phyloP scores from a whole-genome alignment of 208 protist species.

The Crithidia acanthocephali region DNA sequence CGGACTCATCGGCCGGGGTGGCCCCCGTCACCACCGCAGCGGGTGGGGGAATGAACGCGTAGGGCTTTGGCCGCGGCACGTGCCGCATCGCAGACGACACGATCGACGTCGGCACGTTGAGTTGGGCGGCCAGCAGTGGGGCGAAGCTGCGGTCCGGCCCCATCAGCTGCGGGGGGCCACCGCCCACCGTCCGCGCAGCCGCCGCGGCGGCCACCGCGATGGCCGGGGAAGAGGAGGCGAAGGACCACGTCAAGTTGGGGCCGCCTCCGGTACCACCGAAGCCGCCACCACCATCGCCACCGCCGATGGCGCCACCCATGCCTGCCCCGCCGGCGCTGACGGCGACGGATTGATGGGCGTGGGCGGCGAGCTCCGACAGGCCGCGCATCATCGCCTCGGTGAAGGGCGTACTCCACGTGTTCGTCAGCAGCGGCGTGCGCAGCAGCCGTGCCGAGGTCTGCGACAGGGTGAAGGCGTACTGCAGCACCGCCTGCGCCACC shows the following conservation, averaged over 20 bases:
- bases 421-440: slow-evolving; percentile 39
- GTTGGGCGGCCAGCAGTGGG: slow-evolving; percentile 15
- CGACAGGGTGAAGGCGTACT: slow-evolving; percentile 57
- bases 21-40: slow-evolving; percentile 41
- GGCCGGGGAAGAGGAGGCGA: slow-evolving; percentile 8
- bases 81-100: slow-evolving; percentile 14
- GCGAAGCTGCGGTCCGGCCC: slow-evolving; percentile 9
- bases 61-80: slow-evolving; percentile 11
- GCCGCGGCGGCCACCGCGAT: not conserved
- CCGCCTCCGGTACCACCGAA: not conserved
- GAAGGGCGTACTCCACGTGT: slow-evolving; percentile 52
- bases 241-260: slow-evolving; percentile 14
- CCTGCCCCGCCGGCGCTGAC: not conserved
- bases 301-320: not conserved
- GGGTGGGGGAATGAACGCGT: slow-evolving; percentile 34
- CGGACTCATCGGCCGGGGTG: slow-evolving; percentile 33
- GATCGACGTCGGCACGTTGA: slow-evolving; percentile 14
- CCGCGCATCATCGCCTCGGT: slow-evolving; percentile 64
- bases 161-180: slow-evolving; percentile 6
- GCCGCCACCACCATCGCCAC: not conserved
- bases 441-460: slow-evolving; percentile 53
- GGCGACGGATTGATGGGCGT: slow-evolving; percentile 21
- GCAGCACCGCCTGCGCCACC: slow-evolving; percentile 57
- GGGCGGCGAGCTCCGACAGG: slow-evolving; percentile 47
- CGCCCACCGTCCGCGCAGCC: not conserved